phyloP scores from a whole-genome alignment of 176 grass and related monocot genomes.

The Musa acuminata region DNA sequence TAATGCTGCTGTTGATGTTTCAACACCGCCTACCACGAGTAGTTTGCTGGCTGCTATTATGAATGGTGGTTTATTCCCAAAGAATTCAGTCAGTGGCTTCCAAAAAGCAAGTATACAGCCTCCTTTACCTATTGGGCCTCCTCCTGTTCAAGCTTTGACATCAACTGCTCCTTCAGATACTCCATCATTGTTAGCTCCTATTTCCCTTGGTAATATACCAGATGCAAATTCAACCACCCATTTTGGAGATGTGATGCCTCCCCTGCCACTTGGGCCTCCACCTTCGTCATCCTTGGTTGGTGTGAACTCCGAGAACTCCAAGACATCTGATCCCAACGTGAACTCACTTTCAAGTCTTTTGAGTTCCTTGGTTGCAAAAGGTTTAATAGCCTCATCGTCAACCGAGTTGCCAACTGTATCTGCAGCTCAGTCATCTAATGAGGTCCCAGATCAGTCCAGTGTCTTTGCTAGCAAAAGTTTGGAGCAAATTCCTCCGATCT shows the following conservation, averaged over 20 bases:
- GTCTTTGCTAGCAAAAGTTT: neutral
- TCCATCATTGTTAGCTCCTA: neutral
- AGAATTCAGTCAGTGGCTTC: conserved; percentile 14
- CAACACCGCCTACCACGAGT: conserved; percentile 29
- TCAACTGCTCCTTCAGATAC: conserved; percentile 12
- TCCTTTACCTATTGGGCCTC: conserved; percentile 40
- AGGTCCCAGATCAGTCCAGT: conserved; percentile 11
- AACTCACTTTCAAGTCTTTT: conserved; percentile 77
- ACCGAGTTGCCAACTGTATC: conserved; percentile 30
- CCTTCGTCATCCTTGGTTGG: conserved; percentile 31
- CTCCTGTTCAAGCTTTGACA: conserved; percentile 17
- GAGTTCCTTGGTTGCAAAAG: conserved; percentile 86
- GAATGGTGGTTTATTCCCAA: conserved; percentile 52
- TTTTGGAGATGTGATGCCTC: conserved; percentile 32
- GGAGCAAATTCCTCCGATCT: conserved; percentile 22
- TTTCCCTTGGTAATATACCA: conserved; percentile 5
- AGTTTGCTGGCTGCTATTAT: conserved; percentile 58
- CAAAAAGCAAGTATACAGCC: conserved; percentile 23
- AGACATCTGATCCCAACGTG: conserved; percentile 15
- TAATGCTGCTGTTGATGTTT: conserved; percentile 11
- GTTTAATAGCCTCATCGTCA: conserved; percentile 65
- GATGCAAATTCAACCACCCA: conserved; percentile 5
- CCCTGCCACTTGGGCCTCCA: conserved; percentile 56
- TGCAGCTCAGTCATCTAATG: conserved; percentile 20
- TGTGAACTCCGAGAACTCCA: conserved; percentile 12